Conservation (phyloP, 495 filamentous ascomycete genomes). For the Apodospora peruviana region DNA sequence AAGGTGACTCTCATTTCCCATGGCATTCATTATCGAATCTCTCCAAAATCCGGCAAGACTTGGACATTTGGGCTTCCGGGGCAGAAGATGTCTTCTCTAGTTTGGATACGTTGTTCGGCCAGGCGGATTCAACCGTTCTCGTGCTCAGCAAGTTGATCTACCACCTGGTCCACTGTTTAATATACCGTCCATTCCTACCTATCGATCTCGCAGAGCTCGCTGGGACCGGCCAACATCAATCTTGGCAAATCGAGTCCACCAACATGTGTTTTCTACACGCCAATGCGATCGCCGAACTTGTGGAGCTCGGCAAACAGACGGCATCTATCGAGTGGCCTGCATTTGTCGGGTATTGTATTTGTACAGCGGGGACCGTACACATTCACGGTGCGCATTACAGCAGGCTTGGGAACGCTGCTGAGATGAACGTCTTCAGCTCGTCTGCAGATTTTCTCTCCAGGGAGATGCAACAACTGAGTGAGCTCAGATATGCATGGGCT, state of each 20-base stretch:
- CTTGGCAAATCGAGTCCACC: constrained; percentile 85
- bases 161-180: constrained; percentile 76
- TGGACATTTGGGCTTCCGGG: constrained; percentile 78
- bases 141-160: constrained; percentile 80
- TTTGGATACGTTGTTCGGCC: constrained; percentile 67
- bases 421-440: constrained; percentile 40
- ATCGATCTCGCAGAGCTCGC: constrained; percentile 75
- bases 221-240: constrained; percentile 76
- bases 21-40: constrained; percentile 82
- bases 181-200: constrained; percentile 80
- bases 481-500: constrained; percentile 67
- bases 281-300: constrained; percentile 78
- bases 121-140: constrained; percentile 68
- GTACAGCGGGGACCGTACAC: constrained; percentile 77
- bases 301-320: constrained; percentile 63
- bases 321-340: constrained; percentile 74
- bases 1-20: constrained; percentile 81
- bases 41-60: constrained; percentile 77
- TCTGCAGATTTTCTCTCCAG: constrained; percentile 67
- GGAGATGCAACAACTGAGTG: constrained; percentile 72
- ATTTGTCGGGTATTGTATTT: constrained; percentile 77
- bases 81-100: constrained; percentile 75
- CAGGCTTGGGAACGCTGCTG: constrained; percentile 56
- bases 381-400: constrained; percentile 78
- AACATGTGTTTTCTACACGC: constrained; percentile 83